A percentile compares a stretch with the other conserved stretches of the same genome.
Evolutionary conservation across 2,329 filamentous ascomycete species (phyloP).

Genomic region (Dactylonectria estremocensis): DNA sequence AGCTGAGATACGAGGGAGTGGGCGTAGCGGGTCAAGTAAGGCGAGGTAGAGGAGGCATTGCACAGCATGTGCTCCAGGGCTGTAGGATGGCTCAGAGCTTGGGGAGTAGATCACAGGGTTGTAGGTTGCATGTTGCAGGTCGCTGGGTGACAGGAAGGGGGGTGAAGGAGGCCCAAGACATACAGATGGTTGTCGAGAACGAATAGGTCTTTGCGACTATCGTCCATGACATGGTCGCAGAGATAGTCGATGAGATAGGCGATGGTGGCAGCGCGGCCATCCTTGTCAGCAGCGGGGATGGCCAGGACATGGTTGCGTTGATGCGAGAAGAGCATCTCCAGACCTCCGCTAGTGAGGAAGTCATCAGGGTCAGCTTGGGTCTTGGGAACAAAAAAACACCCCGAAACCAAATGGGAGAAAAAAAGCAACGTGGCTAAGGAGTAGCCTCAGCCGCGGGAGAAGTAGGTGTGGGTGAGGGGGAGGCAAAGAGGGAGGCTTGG

Average conservation of each 20-base stretch:
- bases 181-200: slow-evolving; percentile 91
- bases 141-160: slow-evolving; percentile 14
- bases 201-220: slow-evolving; percentile 89
- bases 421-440: slow-evolving; percentile 27
- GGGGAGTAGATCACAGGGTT: slow-evolving; percentile 9
- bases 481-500: slow-evolving; percentile 2
- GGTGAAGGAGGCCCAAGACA: slow-evolving; percentile 56
- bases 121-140: background rate
- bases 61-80: slow-evolving; percentile 3
- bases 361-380: slow-evolving; percentile 40
- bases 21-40: slow-evolving; percentile 29
- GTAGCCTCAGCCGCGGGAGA: background rate
- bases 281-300: slow-evolving; percentile 74
- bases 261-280: slow-evolving; percentile 76
- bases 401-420: slow-evolving; percentile 6
- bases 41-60: slow-evolving; percentile 13
- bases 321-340: slow-evolving; percentile 95
- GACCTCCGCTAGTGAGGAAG: slow-evolving; percentile 77
- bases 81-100: background rate
- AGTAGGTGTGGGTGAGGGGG: slow-evolving; percentile 13
- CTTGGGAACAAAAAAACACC: slow-evolving; percentile 20
- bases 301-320: slow-evolving; percentile 80
- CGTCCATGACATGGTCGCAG: slow-evolving; percentile 86
- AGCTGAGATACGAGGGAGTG: slow-evolving; percentile 40
- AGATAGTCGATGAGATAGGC: slow-evolving; percentile 84